Evolutionary conservation across 306 rosid species (phyloP), one percentile per base, ranked within the genome.

Genomic region (Prinsepia uniflora): DNA sequence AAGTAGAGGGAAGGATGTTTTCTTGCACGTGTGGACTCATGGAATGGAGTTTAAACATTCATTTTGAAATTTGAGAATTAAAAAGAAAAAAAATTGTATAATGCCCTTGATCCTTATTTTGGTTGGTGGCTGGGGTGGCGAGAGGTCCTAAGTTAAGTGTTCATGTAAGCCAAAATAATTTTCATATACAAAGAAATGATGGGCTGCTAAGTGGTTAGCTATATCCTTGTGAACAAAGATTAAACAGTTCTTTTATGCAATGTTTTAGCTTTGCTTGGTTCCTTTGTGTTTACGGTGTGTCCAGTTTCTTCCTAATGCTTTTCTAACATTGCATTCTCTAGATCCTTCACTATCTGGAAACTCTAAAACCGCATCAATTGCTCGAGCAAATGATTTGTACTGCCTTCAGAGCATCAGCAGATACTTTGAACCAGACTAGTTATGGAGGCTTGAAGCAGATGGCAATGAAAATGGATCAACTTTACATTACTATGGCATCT

Each of bases 341-440:
- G 99, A 86, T 89, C 61, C 96, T 94, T 74, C 99, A 94, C 83
- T 94, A 91, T 84, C 88, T 89, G 72, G 99, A 91, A 85, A 95
- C 99, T 40, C 43, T 87, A 71, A 78, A 63, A 72, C 96, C 96
- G 15, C 82, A 95, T 86, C 86, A 82, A 82, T 86, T 91, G 82
- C 96, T 95, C 22, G 97, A 91, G 86, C 97, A 95, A 85, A 91
- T 87, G 92, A 81, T 91, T 68, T 86, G 92, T 75, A 81, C 97
- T 73, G 81, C 97, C 81, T 94, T 94, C 84, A 85, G 87, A 80
- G 96, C 91, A 43, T 80, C 96, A 30, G 97, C 88, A 6, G 89
- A 85, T 76, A 87, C 92, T 44, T 81, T 95, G 71, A 82, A 68
- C 70, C 87, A 71, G 83, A 91, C 99, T 69, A 87, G 70, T 81